These are phyloP conservation scores for Malassezia equina DNA, from an alignment of 1,284 basidiomycete genomes.

Conservation along the genomic window DNA sequence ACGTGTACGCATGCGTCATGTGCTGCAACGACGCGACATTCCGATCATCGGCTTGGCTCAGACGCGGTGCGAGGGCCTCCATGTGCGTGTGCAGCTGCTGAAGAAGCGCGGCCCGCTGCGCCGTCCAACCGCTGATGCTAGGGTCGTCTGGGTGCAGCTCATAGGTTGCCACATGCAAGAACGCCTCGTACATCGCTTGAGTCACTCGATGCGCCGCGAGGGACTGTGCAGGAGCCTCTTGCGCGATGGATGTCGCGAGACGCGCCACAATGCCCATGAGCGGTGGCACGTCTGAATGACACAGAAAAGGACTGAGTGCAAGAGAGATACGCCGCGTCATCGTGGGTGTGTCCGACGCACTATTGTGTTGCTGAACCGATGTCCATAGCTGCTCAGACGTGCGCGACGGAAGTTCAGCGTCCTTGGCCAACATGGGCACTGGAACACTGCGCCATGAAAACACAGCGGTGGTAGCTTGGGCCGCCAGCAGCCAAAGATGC, in stretches of 20 bases:
- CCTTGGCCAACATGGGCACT: not conserved
- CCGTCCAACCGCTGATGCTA: not conserved
- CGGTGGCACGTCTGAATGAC: not conserved
- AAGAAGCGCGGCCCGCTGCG: conserved; percentile 6
- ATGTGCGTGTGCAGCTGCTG: not conserved
- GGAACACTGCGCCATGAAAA: conserved; percentile 6
- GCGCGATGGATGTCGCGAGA: not conserved
- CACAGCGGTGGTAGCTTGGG: not conserved
- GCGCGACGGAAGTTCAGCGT: not conserved
- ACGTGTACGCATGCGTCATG: conserved; percentile 7
- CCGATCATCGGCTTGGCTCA: not conserved
- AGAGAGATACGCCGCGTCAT: not conserved
- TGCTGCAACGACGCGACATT: not conserved
- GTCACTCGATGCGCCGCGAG: not conserved
- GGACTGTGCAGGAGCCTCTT: not conserved
- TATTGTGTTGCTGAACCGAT: not conserved
- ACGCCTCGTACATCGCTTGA: not conserved
- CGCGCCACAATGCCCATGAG: conserved; percentile 5
- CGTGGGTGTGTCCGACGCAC: not conserved
- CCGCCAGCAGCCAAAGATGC: not conserved
- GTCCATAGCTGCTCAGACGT: not conserved
- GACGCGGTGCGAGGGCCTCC: not conserved
- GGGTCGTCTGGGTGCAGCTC: not conserved
- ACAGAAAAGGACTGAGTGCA: not conserved
- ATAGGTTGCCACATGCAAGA: not conserved